phyloP scores from a whole-genome alignment of 495 filamentous ascomycete genomes.

The Saxophila tyrrhenica region DNA sequence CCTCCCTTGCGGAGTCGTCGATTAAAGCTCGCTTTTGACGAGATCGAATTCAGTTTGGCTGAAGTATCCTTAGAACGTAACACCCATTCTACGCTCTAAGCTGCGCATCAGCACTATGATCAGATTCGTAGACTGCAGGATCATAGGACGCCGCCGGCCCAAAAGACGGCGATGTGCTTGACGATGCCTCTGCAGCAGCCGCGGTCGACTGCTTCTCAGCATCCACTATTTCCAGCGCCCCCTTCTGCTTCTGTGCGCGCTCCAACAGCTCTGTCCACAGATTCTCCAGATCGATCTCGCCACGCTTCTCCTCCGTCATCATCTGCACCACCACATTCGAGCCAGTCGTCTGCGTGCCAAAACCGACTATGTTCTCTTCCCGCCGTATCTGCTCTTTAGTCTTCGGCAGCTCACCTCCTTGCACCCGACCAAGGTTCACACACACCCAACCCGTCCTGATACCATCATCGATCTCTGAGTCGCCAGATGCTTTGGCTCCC shows the following conservation, averaged over 20 bases:
- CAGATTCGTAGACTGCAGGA: no score
- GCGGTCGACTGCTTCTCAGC: neutral
- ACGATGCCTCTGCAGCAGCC: no score
- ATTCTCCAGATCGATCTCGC: constrained; percentile 69
- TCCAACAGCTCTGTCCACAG: constrained; percentile 56
- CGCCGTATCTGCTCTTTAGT: constrained; percentile 28
- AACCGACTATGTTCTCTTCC: constrained; percentile 53
- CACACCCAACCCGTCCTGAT: constrained; percentile 92
- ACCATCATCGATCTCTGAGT: constrained; percentile 54
- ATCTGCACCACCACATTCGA: constrained; percentile 78
- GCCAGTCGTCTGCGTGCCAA: constrained; percentile 48
- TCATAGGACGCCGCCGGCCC: no score
- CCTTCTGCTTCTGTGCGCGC: constrained; percentile 31
- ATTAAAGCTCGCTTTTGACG: no score
- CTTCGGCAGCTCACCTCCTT: constrained; percentile 36
- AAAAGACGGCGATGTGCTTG: no score
- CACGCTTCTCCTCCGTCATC: constrained; percentile 74
- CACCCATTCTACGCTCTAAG: no score
- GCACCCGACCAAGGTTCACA: constrained; percentile 69
- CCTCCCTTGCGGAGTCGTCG: no score
- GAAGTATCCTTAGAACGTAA: no score
- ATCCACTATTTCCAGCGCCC: constrained; percentile 7
- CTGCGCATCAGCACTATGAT: no score
- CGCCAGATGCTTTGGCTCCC: constrained; percentile 38
- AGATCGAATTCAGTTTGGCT: no score